phyloP scores from a whole-genome alignment of 2,329 filamentous ascomycete species.

The Calonectria hawksworthii region DNA sequence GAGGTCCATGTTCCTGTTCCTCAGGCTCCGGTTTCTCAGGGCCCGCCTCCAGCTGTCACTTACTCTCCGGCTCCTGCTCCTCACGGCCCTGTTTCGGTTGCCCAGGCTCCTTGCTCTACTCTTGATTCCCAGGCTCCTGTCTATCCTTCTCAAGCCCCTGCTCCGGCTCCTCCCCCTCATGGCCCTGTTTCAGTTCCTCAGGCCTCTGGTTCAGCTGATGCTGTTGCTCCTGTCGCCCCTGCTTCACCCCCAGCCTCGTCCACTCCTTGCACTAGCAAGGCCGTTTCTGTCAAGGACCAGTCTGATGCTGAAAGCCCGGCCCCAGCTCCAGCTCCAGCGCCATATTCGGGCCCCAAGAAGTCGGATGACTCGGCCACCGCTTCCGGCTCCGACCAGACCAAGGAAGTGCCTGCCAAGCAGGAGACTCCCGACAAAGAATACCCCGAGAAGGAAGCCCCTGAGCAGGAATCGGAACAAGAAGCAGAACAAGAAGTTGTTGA shows the following conservation, averaged over 20 bases:
- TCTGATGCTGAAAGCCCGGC: not conserved
- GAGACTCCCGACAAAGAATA: not conserved
- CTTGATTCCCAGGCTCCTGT: not conserved
- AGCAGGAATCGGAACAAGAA: not conserved
- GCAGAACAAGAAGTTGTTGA: not conserved
- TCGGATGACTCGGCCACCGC: not conserved
- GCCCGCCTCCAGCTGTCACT: not conserved
- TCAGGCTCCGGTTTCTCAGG: not conserved
- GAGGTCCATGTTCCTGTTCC: not conserved
- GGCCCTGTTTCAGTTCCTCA: not conserved
- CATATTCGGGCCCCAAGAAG: constrained; percentile 8
- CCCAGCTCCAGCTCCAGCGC: constrained; percentile 27
- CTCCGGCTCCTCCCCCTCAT: not conserved
- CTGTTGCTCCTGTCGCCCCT: not conserved
- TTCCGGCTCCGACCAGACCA: not conserved
- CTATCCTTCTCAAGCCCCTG: not conserved
- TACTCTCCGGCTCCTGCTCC: not conserved
- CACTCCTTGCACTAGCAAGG: not conserved
- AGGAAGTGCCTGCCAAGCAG: constrained; percentile 4
- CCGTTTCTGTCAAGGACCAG: not conserved
- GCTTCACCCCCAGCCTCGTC: not conserved
- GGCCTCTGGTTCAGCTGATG: not conserved
- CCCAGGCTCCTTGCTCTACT: not conserved
- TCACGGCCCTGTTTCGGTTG: not conserved
- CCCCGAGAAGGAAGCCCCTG: not conserved